phyloP scores from a whole-genome alignment of 2,329 filamentous ascomycete species.

The Sporothrix globosa region DNA sequence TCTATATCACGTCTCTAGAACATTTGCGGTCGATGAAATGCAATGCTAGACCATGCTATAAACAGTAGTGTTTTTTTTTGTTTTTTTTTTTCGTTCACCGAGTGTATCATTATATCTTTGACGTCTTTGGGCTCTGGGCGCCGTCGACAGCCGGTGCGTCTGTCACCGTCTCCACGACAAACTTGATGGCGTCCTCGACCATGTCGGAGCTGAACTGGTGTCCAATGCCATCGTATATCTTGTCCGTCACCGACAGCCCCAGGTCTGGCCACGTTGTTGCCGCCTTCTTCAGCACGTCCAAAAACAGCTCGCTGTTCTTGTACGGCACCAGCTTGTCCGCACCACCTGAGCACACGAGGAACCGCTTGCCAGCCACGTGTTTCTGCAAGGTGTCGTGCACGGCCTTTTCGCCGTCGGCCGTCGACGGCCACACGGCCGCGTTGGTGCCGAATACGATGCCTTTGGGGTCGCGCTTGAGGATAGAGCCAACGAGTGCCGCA shows the following conservation, averaged over 20 bases:
- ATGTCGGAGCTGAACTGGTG: constrained; percentile 71
- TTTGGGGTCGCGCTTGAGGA: constrained; percentile 72
- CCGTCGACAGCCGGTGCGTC: constrained; percentile 32
- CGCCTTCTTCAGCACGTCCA: constrained; percentile 63
- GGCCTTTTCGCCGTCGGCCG: constrained; percentile 44
- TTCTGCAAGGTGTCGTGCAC: constrained; percentile 53
- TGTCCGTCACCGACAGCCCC: constrained; percentile 62
- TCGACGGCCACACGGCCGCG: constrained; percentile 42
- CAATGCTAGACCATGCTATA: background rate
- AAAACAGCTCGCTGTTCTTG: constrained; percentile 60
- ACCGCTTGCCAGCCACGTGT: constrained; percentile 62
- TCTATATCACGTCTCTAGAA: background rate
- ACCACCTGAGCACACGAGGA: constrained; percentile 67
- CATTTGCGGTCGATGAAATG: background rate
- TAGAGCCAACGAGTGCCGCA: constrained; percentile 62
- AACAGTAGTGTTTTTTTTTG: background rate
- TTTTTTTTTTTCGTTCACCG: background rate
- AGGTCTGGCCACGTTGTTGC: constrained; percentile 56
- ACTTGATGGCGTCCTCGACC: constrained; percentile 66
- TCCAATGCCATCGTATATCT: constrained; percentile 68
- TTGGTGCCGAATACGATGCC: constrained; percentile 67
- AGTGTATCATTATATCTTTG: constrained; percentile 40
- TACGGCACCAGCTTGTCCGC: constrained; percentile 76
- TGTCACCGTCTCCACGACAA: constrained; percentile 57
- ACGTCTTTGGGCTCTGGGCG: constrained; percentile 24